phyloP scores from a whole-genome alignment of 441 rosid species.

The Populus hybrid region DNA sequence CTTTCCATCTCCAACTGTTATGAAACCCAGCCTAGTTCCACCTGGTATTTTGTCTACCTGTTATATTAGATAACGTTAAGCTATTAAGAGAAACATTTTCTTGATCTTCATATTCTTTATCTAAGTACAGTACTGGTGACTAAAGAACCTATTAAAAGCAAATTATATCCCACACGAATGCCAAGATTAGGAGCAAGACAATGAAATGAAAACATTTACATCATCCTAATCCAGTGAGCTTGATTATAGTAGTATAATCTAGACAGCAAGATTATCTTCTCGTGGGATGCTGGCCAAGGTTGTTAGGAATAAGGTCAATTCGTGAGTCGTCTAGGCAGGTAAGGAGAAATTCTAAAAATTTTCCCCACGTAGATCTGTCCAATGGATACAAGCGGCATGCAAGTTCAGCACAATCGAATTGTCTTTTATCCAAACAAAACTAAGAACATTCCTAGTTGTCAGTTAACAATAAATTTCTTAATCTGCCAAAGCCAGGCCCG shows the following conservation, averaged over 20 bases:
- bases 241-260: neutral
- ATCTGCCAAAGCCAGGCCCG: neutral
- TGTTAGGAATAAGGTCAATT: neutral
- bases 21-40: constrained; percentile 90
- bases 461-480: neutral
- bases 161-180: neutral
- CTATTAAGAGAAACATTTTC: neutral
- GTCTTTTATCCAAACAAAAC: neutral
- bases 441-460: too few species aligned
- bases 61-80: constrained; percentile 8
- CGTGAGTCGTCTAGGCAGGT: neutral
- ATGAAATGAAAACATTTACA: neutral
- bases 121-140: neutral
- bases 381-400: neutral
- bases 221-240: neutral
- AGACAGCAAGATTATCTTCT: neutral
- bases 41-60: constrained; percentile 81
- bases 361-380: neutral
- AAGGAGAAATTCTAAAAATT: neutral
- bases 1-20: constrained; percentile 66
- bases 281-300: neutral
- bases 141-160: neutral
- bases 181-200: neutral
- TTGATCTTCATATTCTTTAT: neutral
- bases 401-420: neutral